These are phyloP conservation scores for Collybiopsis confluens DNA, from an alignment of 768 basidiomycete genomes.

Conservation along the genomic window DNA sequence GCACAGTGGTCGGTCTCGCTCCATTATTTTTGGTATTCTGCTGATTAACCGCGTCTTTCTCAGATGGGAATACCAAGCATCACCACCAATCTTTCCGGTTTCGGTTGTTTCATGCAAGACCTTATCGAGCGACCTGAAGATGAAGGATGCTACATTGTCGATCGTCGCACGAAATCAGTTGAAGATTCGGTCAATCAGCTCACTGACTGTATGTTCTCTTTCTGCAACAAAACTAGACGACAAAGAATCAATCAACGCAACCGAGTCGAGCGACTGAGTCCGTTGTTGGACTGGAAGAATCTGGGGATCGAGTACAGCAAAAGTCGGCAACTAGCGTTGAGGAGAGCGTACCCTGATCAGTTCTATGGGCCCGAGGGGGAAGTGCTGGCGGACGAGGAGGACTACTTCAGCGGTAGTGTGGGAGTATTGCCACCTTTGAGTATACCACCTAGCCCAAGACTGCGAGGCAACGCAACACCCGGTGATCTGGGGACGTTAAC, in stretches of 20 bases:
- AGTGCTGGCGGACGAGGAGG: slow-evolving; percentile 26
- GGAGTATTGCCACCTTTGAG: slow-evolving; percentile 68
- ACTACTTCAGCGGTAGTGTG: slow-evolving; percentile 57
- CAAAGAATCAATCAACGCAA: slow-evolving; percentile 99
- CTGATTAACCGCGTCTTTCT: slow-evolving; percentile 1
- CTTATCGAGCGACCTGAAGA: slow-evolving; percentile 92
- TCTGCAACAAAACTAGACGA: slow-evolving; percentile 81
- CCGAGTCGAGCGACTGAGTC: slow-evolving; percentile 90
- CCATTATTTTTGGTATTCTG: neutral
- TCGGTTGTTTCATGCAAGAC: slow-evolving; percentile 98
- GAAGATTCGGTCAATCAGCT: slow-evolving; percentile 91
- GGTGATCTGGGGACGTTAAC: slow-evolving; percentile 90
- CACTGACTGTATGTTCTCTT: slow-evolving; percentile 67
- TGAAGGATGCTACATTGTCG: slow-evolving; percentile 96
- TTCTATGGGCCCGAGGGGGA: slow-evolving; percentile 64
- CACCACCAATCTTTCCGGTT: slow-evolving; percentile 96
- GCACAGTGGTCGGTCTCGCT: slow-evolving; percentile 84
- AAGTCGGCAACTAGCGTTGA: slow-evolving; percentile 84
- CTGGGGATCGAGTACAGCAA: slow-evolving; percentile 97
- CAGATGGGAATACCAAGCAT: slow-evolving; percentile 98
- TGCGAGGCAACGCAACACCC: slow-evolving; percentile 85
- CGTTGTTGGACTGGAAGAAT: slow-evolving; percentile 97
- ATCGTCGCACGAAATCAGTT: slow-evolving; percentile 82
- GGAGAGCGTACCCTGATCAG: slow-evolving; percentile 93
- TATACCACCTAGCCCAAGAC: slow-evolving; percentile 84